Conservation (phyloP, 371 early-diverging fungal species). For the Polyrhizophydium stewartii region DNA sequence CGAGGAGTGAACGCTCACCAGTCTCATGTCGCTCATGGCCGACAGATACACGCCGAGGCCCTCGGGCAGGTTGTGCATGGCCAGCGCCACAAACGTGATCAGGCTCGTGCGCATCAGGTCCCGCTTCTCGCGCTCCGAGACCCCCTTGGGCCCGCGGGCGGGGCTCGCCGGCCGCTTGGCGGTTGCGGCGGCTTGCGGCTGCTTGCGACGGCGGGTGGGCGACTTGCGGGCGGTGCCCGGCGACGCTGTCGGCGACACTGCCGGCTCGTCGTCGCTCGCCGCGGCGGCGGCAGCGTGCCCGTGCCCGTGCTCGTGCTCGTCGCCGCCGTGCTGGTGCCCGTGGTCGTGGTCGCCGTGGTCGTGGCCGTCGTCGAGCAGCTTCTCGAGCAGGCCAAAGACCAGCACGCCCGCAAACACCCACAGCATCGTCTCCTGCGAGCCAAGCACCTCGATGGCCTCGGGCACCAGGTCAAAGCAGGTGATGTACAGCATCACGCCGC, state of each 20-base stretch:
- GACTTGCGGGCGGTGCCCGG: constrained; percentile 7
- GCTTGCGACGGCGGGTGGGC: neutral
- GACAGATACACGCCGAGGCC: constrained; percentile 51
- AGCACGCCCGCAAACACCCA: constrained; percentile 46
- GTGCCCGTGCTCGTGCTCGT: neutral
- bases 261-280: neutral
- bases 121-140: constrained; percentile 8
- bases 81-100: constrained; percentile 40
- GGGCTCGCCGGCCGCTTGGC: neutral
- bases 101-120: constrained; percentile 35
- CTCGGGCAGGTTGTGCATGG: constrained; percentile 43
- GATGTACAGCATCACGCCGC: constrained; percentile 54
- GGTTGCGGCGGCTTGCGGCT: neutral
- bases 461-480: constrained; percentile 50
- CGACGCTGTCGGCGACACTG: neutral
- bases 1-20: constrained; percentile 6
- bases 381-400: constrained; percentile 37
- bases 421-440: constrained; percentile 33
- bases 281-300: constrained; percentile 3
- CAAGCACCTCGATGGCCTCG: constrained; percentile 37
- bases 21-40: constrained; percentile 33
- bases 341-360: constrained; percentile 17
- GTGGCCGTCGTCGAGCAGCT: constrained; percentile 18
- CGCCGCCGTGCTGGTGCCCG: constrained; percentile 14
- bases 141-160: neutral